A percentile compares a stretch with the other conserved stretches of the same genome.
phyloP scores from a whole-genome alignment of 2,329 filamentous ascomycete species.

The Colletotrichum chlorophyti region DNA sequence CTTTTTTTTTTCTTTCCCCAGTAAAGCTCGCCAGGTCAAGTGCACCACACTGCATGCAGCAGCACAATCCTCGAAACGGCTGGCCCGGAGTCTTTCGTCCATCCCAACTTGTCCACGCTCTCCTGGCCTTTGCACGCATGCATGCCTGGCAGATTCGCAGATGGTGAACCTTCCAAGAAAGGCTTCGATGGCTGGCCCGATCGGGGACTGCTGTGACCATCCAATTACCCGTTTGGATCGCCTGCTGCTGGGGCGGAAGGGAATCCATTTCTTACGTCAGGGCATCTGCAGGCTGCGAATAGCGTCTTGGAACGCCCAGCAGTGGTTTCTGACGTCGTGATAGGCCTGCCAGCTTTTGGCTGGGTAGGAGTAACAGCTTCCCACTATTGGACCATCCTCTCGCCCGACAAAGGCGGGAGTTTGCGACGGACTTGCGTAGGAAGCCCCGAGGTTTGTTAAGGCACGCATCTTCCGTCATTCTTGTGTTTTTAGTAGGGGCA shows the following conservation, averaged over 20 bases:
- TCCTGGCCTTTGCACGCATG: conserved; percentile 8
- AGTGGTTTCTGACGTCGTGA: neutral
- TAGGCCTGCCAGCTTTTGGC: conserved; percentile 5
- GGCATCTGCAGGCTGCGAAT: conserved; percentile 4
- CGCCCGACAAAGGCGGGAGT: neutral
- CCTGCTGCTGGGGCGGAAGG: neutral
- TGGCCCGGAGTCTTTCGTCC: conserved; percentile 12
- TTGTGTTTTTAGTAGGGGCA: too few relatives aligned
- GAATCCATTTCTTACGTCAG: conserved; percentile 19
- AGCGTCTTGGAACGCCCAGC: conserved; percentile 2
- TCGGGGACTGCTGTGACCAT: neutral
- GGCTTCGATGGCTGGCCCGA: conserved; percentile 22
- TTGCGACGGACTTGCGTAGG: too few relatives aligned
- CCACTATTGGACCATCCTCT: conserved; percentile 10
- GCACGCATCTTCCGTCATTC: neutral
- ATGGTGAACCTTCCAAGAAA: neutral
- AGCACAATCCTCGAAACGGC: conserved; percentile 3
- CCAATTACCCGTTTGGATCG: conserved; percentile 8
- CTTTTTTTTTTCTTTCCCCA: too few relatives aligned
- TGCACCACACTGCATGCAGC: neutral
- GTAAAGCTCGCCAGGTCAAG: too few relatives aligned
- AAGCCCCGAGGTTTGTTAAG: too few relatives aligned
- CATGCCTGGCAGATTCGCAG: conserved; percentile 23
- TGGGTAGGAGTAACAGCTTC: neutral
- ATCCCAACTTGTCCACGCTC: conserved; percentile 2